A percentile compares a stretch with the other conserved stretches of the same genome.
phyloP scores from a whole-genome alignment of 2,329 filamentous ascomycete species.

The Hirsutella minnesotensis region DNA sequence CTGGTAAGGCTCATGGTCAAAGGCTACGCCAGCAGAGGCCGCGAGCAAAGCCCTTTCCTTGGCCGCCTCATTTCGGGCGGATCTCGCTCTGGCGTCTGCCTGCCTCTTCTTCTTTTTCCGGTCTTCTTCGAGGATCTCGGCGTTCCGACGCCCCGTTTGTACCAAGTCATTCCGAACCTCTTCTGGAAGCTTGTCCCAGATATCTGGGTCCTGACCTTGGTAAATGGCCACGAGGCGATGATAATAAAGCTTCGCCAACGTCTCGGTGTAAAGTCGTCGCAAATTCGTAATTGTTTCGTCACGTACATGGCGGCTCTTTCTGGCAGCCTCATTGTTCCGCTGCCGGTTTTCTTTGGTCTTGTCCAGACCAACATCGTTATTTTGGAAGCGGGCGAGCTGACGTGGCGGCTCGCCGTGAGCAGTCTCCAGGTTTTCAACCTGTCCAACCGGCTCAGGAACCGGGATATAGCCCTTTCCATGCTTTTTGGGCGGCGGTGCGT shows the following conservation, averaged over 20 bases:
- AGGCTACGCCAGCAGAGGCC: no score
- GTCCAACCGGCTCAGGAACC: constrained; percentile 7
- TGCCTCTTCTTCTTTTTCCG: no score
- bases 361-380: no score
- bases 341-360: constrained; percentile 9
- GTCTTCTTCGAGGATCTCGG: no score
- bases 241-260: constrained; percentile 14
- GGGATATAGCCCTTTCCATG: constrained; percentile 8
- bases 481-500: constrained; percentile 15
- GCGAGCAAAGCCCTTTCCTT: no score
- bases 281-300: constrained; percentile 14
- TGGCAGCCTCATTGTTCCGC: constrained; percentile 26
- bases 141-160: no score
- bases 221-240: constrained; percentile 14
- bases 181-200: constrained; percentile 10
- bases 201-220: constrained; percentile 10
- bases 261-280: constrained; percentile 11
- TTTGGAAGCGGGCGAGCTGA: no score
- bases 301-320: constrained; percentile 20
- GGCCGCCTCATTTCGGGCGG: no score
- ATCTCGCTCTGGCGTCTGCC: no score
- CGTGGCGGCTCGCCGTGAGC: no score
- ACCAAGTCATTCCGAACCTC: constrained; percentile 10
- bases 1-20: no score
- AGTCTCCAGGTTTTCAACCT: no score